phyloP scores from a whole-genome alignment of 257 asterid genomes.

The Nyctanthes arbortristis region DNA sequence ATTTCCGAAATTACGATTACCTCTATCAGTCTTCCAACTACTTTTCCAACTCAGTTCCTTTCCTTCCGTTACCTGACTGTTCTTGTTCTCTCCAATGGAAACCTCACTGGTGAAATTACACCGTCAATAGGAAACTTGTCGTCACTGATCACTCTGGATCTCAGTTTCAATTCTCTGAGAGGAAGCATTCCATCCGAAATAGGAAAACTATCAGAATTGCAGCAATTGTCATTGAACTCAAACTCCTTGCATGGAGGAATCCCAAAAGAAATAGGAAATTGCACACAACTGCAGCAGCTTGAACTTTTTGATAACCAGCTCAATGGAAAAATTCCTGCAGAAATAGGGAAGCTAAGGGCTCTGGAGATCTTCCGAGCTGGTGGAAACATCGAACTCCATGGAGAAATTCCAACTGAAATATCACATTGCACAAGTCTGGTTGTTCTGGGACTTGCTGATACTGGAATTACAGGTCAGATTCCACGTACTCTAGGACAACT shows the following conservation, averaged over 20 bases:
- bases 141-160: conserved; percentile 50
- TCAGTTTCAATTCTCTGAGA: conserved; percentile 59
- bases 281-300: conserved; percentile 47
- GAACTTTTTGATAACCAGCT: conserved; percentile 66
- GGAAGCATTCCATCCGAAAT: conserved; percentile 57
- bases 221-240: conserved; percentile 44
- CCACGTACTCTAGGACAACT: conserved; percentile 53
- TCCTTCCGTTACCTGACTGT: conserved; percentile 48
- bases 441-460: conserved; percentile 66
- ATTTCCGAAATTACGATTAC: conserved; percentile 49
- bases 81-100: conserved; percentile 49
- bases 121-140: conserved; percentile 47
- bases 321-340: conserved; percentile 46
- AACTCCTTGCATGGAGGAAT: conserved; percentile 52
- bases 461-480: conserved; percentile 59
- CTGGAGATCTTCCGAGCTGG: conserved; percentile 67
- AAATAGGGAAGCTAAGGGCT: conserved; percentile 39
- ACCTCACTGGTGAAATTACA: conserved; percentile 60
- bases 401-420: conserved; percentile 61
- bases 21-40: conserved; percentile 53
- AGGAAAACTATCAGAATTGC: conserved; percentile 47
- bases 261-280: conserved; percentile 58
- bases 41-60: conserved; percentile 50
- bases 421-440: conserved; percentile 52
- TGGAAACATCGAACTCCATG: conserved; percentile 52